Evolutionary conservation across 768 basidiomycete species (phyloP).

Genomic region (Amanita inopinata): DNA sequence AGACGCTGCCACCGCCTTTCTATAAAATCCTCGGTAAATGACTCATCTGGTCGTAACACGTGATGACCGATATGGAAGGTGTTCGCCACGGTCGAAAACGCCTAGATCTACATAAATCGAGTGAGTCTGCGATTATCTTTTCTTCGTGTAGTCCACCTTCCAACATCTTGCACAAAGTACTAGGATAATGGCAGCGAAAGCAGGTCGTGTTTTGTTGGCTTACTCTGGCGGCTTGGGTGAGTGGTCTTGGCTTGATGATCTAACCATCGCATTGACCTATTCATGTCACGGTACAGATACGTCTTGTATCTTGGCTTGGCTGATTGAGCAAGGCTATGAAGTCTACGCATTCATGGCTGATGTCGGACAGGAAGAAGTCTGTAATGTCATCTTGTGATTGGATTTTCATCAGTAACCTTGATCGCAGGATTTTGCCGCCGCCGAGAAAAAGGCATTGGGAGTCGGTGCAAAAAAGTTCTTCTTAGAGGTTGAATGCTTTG

Average conservation of each 20-base stretch:
- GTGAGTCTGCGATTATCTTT: background rate
- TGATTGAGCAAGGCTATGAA: constrained; percentile 97
- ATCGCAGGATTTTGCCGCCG: constrained; percentile 83
- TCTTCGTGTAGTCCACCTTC: background rate
- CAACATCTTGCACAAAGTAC: background rate
- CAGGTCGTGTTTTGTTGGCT: constrained; percentile 87
- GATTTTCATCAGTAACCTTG: constrained; percentile 9
- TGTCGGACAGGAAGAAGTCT: constrained; percentile 84
- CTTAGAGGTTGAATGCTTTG: constrained; percentile 48
- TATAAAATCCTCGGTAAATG: no score
- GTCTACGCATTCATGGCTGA: constrained; percentile 97
- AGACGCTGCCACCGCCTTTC: no score
- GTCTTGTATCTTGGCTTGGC: constrained; percentile 97
- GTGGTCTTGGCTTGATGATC: constrained; percentile 19
- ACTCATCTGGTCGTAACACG: no score
- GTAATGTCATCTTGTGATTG: constrained; percentile 7
- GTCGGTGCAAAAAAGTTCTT: constrained; percentile 97
- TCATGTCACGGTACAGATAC: constrained; percentile 58
- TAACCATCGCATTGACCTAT: constrained; percentile 9
- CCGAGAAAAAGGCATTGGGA: constrained; percentile 76
- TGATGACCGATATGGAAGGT: constrained; percentile 1
- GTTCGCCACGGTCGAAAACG: background rate
- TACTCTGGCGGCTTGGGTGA: constrained; percentile 97
- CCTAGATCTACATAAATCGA: background rate
- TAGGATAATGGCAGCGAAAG: constrained; percentile 37